phyloP scores from a whole-genome alignment of 2,329 filamentous ascomycete species.

The Neofusicoccum laricinum region DNA sequence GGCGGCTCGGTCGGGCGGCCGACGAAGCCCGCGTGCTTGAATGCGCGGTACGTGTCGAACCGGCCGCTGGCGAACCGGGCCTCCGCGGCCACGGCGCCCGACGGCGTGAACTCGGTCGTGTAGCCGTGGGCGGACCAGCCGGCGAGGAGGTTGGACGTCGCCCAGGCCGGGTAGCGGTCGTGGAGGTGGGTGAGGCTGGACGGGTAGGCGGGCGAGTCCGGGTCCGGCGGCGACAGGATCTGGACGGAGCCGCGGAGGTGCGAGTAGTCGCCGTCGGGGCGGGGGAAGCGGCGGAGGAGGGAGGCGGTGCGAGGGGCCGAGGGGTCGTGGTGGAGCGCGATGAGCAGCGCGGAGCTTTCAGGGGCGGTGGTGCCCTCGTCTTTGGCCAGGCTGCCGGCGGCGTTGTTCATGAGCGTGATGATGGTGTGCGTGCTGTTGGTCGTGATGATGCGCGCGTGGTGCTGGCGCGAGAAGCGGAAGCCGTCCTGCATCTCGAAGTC shows the following conservation, averaged over 20 bases:
- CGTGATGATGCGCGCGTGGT: slow-evolving; percentile 25
- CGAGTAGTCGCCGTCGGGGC: slow-evolving; percentile 51
- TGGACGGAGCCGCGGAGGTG: slow-evolving; percentile 55
- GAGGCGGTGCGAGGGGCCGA: slow-evolving; percentile 9
- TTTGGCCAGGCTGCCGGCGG: slow-evolving; percentile 46
- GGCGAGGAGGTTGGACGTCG: slow-evolving; percentile 35
- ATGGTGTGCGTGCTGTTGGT: slow-evolving; percentile 47
- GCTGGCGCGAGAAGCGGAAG: slow-evolving; percentile 7
- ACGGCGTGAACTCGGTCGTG: slow-evolving; percentile 29
- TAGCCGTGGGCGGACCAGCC: slow-evolving; percentile 37
- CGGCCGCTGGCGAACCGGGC: slow-evolving; percentile 31
- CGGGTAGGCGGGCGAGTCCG: neutral
- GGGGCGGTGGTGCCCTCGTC: slow-evolving; percentile 23
- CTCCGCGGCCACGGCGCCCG: slow-evolving; percentile 31
- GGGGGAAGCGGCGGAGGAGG: slow-evolving; percentile 37
- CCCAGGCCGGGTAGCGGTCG: slow-evolving; percentile 6
- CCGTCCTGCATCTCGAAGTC: slow-evolving; percentile 19
- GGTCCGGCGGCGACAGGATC: neutral
- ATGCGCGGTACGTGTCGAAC: slow-evolving; percentile 39
- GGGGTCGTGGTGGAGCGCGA: slow-evolving; percentile 9
- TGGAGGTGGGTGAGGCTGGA: neutral
- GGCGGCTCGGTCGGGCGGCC: slow-evolving; percentile 32
- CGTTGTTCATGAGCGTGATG: slow-evolving; percentile 56
- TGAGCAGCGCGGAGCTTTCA: slow-evolving; percentile 1
- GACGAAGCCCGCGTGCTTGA: slow-evolving; percentile 34